Evolutionary conservation across 2,329 filamentous ascomycete species (phyloP).

Genomic region (Ophiostoma montium): DNA sequence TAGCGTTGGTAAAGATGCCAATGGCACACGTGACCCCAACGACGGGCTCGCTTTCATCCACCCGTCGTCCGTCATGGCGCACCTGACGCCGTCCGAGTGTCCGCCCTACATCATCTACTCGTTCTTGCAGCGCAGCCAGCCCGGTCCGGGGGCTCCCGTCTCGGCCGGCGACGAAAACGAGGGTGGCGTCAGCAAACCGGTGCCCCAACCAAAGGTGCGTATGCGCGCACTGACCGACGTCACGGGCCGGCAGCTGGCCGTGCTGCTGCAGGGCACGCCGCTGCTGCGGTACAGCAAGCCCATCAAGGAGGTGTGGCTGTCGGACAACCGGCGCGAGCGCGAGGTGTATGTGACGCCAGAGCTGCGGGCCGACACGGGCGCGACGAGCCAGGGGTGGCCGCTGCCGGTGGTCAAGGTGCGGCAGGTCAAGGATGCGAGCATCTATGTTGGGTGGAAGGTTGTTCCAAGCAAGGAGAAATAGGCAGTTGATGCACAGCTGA

Average conservation of each 20-base stretch:
- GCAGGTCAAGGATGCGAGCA: conserved; percentile 56
- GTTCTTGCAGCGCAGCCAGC: conserved; percentile 53
- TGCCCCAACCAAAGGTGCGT: conserved; percentile 53
- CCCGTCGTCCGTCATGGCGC: conserved; percentile 66
- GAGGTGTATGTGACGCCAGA: conserved; percentile 77
- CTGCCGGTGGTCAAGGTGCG: conserved; percentile 72
- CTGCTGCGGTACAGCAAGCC: conserved; percentile 79
- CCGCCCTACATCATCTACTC: conserved; percentile 82
- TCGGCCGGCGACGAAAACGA: background rate
- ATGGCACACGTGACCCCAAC: conserved; percentile 20
- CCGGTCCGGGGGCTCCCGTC: conserved; percentile 21
- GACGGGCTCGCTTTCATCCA: conserved; percentile 74
- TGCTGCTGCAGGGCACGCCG: conserved; percentile 71
- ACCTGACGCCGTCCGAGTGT: conserved; percentile 55
- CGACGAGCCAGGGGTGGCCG: conserved; percentile 62
- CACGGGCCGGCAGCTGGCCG: conserved; percentile 59
- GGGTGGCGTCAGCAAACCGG: background rate
- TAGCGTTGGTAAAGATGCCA: conserved; percentile 21
- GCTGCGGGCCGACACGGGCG: conserved; percentile 52
- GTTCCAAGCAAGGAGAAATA: conserved; percentile 20
- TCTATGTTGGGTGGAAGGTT: conserved; percentile 55
- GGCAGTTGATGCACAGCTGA: background rate
- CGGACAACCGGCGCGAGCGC: conserved; percentile 30
- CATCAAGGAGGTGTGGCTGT: conserved; percentile 59
- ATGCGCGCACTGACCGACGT: conserved; percentile 82